Evolutionary conservation across 768 basidiomycete genomes (phyloP).

Genomic region (Chalciporus sphaerocephalus): DNA sequence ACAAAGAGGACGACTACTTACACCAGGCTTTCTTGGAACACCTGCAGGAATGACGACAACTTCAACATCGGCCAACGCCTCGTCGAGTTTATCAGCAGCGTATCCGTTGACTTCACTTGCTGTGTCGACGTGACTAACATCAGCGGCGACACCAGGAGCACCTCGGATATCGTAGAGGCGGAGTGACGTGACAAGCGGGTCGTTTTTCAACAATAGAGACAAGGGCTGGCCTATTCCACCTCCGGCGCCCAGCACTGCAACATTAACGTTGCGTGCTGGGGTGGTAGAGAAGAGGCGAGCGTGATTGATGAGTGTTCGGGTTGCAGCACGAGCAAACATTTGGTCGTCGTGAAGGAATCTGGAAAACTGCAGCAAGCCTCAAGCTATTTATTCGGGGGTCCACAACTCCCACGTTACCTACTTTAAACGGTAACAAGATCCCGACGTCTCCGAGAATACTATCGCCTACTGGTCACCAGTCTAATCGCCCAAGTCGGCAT

Average conservation of each 20-base stretch:
- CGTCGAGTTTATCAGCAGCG: conserved; percentile 81
- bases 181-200: conserved; percentile 83
- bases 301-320: conserved; percentile 51
- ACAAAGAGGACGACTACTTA: conserved; percentile 42
- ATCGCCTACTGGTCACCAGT: no score
- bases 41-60: conserved; percentile 98
- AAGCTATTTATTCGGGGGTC: no score
- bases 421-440: no score
- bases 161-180: conserved; percentile 45
- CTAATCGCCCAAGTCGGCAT: no score
- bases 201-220: conserved; percentile 81
- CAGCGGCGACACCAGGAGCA: conserved; percentile 82
- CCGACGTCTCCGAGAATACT: no score
- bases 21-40: conserved; percentile 96
- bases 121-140: conserved; percentile 93
- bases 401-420: no score
- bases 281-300: conserved; percentile 76
- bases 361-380: no score
- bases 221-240: conserved; percentile 99
- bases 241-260: conserved; percentile 95
- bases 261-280: conserved; percentile 70
- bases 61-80: conserved; percentile 83
- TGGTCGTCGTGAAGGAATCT: conserved; percentile 10
- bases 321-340: conserved; percentile 67
- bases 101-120: conserved; percentile 80